Evolutionary conservation across 495 filamentous ascomycete genomes (phyloP).

Genomic region (Eremomyces bilateralis): DNA sequence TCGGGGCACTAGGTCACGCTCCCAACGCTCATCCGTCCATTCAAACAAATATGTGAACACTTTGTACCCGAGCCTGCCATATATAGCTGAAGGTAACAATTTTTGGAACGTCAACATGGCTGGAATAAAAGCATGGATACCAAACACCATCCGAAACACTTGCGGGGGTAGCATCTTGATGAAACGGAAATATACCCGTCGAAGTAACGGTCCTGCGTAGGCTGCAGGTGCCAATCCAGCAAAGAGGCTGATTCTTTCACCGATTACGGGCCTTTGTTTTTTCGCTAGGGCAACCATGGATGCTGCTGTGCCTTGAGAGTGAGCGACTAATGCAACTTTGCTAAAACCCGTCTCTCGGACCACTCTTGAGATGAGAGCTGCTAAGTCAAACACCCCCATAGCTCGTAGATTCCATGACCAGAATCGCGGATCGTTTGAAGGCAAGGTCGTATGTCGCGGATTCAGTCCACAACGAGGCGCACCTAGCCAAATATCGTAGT

Average conservation of each 20-base stretch:
- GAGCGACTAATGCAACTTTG: slow-evolving; percentile 64
- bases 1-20: slow-evolving; percentile 52
- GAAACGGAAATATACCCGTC: slow-evolving; percentile 80
- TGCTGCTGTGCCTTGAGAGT: slow-evolving; percentile 84
- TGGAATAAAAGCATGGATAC: slow-evolving; percentile 88
- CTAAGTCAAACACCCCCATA: slow-evolving; percentile 81
- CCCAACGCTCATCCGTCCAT: slow-evolving; percentile 78
- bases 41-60: slow-evolving; percentile 82
- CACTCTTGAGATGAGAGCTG: slow-evolving; percentile 68
- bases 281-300: slow-evolving; percentile 79
- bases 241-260: slow-evolving; percentile 69
- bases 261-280: slow-evolving; percentile 76
- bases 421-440: slow-evolving; percentile 67
- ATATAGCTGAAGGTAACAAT: slow-evolving; percentile 39
- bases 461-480: slow-evolving; percentile 82
- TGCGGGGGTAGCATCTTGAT: slow-evolving; percentile 58
- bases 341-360: slow-evolving; percentile 63
- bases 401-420: slow-evolving; percentile 95
- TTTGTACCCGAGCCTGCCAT: slow-evolving; percentile 70
- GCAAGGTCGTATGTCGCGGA: slow-evolving; percentile 51
- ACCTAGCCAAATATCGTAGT: slow-evolving; percentile 94
- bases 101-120: slow-evolving; percentile 77
- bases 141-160: slow-evolving; percentile 67
- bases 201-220: slow-evolving; percentile 72
- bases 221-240: slow-evolving; percentile 83